Conservation (phyloP, 1,284 basidiomycete genomes). For the Irpex sp. region DNA sequence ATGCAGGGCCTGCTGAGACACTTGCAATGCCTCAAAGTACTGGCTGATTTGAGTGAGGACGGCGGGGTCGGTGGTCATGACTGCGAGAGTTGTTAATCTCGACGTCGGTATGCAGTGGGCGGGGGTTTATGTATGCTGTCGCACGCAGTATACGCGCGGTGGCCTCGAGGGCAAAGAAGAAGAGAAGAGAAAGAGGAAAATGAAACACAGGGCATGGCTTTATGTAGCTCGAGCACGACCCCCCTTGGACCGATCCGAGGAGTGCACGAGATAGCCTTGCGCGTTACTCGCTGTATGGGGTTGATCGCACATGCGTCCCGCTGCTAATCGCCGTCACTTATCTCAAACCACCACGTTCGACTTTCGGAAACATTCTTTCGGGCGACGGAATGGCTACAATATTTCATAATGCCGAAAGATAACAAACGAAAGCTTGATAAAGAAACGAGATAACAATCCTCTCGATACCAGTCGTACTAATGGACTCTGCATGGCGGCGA, state of each 20-base stretch:
- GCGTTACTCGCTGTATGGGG: background rate
- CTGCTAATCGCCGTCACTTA: background rate
- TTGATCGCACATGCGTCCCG: background rate
- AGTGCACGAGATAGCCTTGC: background rate
- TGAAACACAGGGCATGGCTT: background rate
- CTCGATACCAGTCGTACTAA: too few relatives aligned
- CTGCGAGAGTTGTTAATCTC: background rate
- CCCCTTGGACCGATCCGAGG: background rate
- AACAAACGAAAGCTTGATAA: background rate
- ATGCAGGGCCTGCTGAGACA: slow-evolving; percentile 67
- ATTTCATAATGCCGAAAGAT: background rate
- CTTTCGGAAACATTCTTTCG: background rate
- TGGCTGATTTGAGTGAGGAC: slow-evolving; percentile 67
- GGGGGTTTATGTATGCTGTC: background rate
- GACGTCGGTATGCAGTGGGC: background rate
- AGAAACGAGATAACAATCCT: background rate
- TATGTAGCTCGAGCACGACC: background rate
- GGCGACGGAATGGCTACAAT: background rate
- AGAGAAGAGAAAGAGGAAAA: slow-evolving; percentile 10
- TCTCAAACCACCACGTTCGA: background rate
- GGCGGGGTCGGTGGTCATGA: slow-evolving; percentile 35
- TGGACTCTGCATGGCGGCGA: too few relatives aligned
- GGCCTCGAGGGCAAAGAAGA: slow-evolving; percentile 11
- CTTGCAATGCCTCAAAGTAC: slow-evolving; percentile 63
- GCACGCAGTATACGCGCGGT: slow-evolving; percentile 9